Evolutionary conservation across 2,329 filamentous ascomycete species (phyloP), one percentile per base, ranked within the genome.

Genomic region (Verticillium zaregamsianum): DNA sequence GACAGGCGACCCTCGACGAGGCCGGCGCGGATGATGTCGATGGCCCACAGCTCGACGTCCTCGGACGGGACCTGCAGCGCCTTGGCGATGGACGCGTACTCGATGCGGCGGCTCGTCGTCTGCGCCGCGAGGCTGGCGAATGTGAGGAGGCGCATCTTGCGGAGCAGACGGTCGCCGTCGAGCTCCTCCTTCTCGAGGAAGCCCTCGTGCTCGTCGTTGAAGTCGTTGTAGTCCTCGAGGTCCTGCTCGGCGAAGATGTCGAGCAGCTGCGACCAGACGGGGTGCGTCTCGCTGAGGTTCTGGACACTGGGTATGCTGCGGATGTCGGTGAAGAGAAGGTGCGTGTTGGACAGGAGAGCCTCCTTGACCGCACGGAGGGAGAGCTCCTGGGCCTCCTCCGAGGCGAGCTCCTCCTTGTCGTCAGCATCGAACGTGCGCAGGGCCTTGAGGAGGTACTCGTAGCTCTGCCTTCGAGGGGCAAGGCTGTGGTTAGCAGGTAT

Each of bases 21-120:
- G 37, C 93, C 93, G 57, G 93, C 92, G 68, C 95, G 92, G 79
- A 99, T 97, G 68, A 96, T 93, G 76, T 99, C 95, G 72, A 99
- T 99, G 68, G 96, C 92, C 95, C 95, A 99, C 85, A 94, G 90
- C 84, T 99, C 95, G 52, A 98, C 92, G 66, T 98, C 92, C 66
- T 91, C 88, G 56, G 80, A 73, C 55, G 92, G 88, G 61, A 99
- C 88, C 77, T 95, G 90, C 56, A 99, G 87, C 6, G 92, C 90
- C 73, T 90, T 90, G 67, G 90, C 86, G 73, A 99, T 97, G 72
- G 86, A 86, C 67, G 84, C 83, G 79, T 99, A 99, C 64, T 94
- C 90, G 59, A 99, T 90, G 72, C 95, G 92, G 71, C 94, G 91
- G 71, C 87, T 91, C 64, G 90, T 89, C 25, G 90, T 90, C 68